Evolutionary conservation across 495 filamentous ascomycete species (phyloP), one percentile per base, ranked within the genome.

Genomic region (Aspergillus leporis): DNA sequence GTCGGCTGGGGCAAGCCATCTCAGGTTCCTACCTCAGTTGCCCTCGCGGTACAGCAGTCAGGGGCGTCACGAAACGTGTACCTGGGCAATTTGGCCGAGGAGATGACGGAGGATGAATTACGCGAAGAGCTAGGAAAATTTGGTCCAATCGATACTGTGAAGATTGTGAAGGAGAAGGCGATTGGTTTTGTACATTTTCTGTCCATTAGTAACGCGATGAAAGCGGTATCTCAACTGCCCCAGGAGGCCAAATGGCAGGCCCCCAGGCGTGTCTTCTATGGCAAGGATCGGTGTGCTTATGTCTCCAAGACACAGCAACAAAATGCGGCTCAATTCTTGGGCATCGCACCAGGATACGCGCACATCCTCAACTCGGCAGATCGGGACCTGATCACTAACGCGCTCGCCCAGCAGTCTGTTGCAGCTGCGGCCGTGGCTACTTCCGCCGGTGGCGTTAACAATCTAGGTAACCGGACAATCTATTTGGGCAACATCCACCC

Each of bases 251-350:
- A 96, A 75, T 98, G 94, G 94, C 93, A 97, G 69, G 82, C 93
- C 4, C 94, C 94, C 31, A 87, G 90, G 55, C 90, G 94, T 41
- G 95, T 98, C 12, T 98, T 96, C 80, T 98, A 98, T 62, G 94
- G 94, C 62, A 98, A 98, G 78, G 94, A 98, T 71, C 85, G 94
- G 46, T 98, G 94, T 69, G 94, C 94, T 19, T 98, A 98, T 69
- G 93, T 98, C 38, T 98, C 94, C 45, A 98, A 98, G 83, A 98
- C 94, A 0, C 94, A 98, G 76, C 94, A 98, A 75, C 94, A 98
- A 79, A 98, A 98, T 67, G 94, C 94, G 16, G 94, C 94, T 28
- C 94, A 98, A 75, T 98, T 97, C 71, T 83, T 98, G 10, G 95
- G 94, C 50, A 98, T 98, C 65, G 91, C 94, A 12, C 94, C 94